Evolutionary conservation across 2,329 filamentous ascomycete genomes (phyloP).

Genomic region (Calonectria naviculata): DNA sequence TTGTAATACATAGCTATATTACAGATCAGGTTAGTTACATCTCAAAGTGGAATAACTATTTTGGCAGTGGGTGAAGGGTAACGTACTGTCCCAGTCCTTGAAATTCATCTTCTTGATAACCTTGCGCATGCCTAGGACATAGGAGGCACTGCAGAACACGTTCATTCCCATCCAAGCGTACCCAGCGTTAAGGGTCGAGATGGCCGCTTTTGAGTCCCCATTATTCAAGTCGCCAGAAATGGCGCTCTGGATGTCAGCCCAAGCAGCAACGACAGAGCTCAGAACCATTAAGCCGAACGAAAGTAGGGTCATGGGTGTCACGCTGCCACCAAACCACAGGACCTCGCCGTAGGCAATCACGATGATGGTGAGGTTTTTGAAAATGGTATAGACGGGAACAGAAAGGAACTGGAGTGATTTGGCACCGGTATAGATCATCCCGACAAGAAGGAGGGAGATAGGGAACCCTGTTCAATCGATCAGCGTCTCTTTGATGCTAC

Average conservation of each 20-base stretch:
- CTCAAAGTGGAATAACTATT: not conserved
- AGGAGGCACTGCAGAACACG: conserved; percentile 92
- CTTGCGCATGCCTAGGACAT: conserved; percentile 94
- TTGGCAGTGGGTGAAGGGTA: not conserved
- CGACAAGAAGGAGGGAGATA: conserved; percentile 93
- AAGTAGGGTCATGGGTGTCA: conserved; percentile 87
- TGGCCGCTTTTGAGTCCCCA: conserved; percentile 75
- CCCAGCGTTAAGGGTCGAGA: conserved; percentile 92
- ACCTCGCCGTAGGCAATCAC: conserved; percentile 99
- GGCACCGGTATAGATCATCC: conserved; percentile 98
- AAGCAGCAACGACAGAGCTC: conserved; percentile 93
- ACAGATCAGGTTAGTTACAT: conserved; percentile 42
- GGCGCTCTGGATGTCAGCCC: conserved; percentile 94
- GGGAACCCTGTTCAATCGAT: conserved; percentile 80
- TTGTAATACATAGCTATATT: conserved; percentile 97
- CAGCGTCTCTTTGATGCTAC: not conserved
- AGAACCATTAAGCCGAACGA: conserved; percentile 98
- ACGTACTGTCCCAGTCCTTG: conserved; percentile 98
- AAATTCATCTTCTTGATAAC: conserved; percentile 99
- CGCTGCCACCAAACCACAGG: conserved; percentile 95
- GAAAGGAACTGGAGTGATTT: conserved; percentile 97
- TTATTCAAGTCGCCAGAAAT: conserved; percentile 69
- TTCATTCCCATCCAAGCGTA: conserved; percentile 99
- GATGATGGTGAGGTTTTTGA: conserved; percentile 99
- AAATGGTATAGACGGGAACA: conserved; percentile 99